Evolutionary conservation across 345 rosid species (phyloP).

Genomic region (Noccaea bulbosa): DNA sequence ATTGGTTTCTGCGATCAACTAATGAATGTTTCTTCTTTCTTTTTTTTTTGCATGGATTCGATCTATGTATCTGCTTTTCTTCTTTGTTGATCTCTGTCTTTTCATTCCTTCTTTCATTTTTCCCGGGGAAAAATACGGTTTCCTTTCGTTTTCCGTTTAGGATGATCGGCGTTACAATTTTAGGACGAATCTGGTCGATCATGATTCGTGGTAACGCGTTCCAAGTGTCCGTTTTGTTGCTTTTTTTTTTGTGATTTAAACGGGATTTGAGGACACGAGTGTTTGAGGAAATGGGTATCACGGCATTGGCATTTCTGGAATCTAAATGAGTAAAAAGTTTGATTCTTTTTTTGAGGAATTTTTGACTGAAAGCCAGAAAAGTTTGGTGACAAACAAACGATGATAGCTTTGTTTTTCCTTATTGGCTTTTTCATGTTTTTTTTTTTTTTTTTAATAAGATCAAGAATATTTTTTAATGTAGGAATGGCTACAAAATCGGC

Average conservation of each 20-base stretch:
- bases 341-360: slow-evolving; percentile 11
- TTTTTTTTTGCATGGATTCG: slow-evolving; percentile 19
- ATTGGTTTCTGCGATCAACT: not conserved
- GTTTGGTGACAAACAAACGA: not conserved
- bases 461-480: not conserved
- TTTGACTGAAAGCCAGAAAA: not conserved
- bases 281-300: not conserved
- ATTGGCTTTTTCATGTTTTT: slow-evolving; percentile 10
- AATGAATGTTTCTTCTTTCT: not conserved
- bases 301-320: slow-evolving; percentile 28
- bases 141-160: not conserved
- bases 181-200: slow-evolving; percentile 13
- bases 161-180: slow-evolving; percentile 12
- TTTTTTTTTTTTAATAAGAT: not conserved
- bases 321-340: slow-evolving; percentile 19
- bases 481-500: slow-evolving; percentile 44
- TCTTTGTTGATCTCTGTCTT: slow-evolving; percentile 6
- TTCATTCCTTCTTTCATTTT: not conserved
- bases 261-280: not conserved
- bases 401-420: not conserved
- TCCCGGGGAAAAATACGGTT: not conserved
- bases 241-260: slow-evolving; percentile 13
- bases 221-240: slow-evolving; percentile 6
- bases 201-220: not conserved
- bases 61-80: not conserved